Evolutionary conservation across 73 alveolate species (phyloP).

Genomic region (Paramecium pentaurelia): DNA sequence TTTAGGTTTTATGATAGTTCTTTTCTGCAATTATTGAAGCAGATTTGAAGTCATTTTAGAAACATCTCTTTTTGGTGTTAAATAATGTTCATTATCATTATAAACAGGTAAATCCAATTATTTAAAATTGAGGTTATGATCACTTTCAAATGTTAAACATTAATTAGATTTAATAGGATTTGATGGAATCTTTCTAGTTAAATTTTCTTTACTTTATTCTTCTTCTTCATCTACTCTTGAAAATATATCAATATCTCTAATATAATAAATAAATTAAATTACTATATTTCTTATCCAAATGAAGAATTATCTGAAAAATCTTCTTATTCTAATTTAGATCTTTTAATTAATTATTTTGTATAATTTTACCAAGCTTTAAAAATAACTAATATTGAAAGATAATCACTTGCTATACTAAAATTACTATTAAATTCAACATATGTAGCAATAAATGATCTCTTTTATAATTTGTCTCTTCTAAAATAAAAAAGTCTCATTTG

Average conservation of each 20-base stretch:
- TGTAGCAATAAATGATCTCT: not conserved
- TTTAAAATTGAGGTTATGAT: not conserved
- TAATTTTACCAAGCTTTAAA: conserved; percentile 22
- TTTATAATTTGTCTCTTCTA: not conserved
- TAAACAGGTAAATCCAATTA: not conserved
- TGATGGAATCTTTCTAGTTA: not conserved
- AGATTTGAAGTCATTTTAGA: not conserved
- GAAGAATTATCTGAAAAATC: not conserved
- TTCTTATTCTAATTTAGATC: not conserved
- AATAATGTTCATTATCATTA: not conserved
- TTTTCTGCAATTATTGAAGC: not conserved
- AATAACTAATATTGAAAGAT: not conserved
- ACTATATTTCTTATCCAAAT: not conserved
- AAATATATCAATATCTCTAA: not conserved
- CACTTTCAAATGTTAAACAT: conserved; percentile 17
- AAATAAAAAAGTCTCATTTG: not conserved
- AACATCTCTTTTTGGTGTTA: not conserved
- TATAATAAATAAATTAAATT: not conserved
- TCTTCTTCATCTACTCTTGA: not conserved
- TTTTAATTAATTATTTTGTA: not conserved
- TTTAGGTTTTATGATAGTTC: not conserved
- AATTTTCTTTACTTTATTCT: not conserved
- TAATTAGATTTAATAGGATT: not conserved
- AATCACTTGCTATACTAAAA: not conserved
- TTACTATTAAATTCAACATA: not conserved